These are phyloP conservation scores for Fusarium sp. DNA, from an alignment of 2,329 filamentous ascomycete genomes.

Conservation along the genomic window DNA sequence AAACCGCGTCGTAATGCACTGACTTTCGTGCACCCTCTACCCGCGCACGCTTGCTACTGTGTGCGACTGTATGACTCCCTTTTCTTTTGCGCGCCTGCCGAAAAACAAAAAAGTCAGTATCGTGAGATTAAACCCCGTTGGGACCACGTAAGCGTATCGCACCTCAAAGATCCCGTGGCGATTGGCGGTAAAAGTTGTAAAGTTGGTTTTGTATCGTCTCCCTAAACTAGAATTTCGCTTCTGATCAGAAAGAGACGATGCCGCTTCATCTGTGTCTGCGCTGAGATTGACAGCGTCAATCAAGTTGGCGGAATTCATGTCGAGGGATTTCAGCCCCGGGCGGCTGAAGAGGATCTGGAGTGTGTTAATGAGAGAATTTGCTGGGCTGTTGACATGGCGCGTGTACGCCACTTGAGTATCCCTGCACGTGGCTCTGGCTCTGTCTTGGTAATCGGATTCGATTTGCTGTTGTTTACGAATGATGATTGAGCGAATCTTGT, in stretches of 20 bases:
- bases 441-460: constrained; percentile 1
- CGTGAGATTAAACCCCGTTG: background rate
- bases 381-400: constrained; percentile 5
- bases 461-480: background rate
- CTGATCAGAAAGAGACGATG: background rate
- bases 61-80: background rate
- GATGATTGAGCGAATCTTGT: background rate
- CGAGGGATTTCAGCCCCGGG: background rate
- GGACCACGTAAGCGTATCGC: background rate
- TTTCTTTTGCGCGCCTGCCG: constrained; percentile 21
- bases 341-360: background rate
- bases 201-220: background rate
- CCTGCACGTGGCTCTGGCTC: background rate
- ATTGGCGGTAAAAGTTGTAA: background rate
- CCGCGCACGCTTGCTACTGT: constrained; percentile 1
- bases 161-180: constrained; percentile 13
- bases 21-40: constrained; percentile 5
- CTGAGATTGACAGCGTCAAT: background rate
- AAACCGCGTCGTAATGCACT: constrained; percentile 33
- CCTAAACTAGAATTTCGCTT: background rate
- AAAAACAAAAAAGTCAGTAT: background rate
- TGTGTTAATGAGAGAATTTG: constrained; percentile 17
- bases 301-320: background rate
- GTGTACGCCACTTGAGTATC: constrained; percentile 13
- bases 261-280: background rate